Evolutionary conservation across 1,284 basidiomycete species (phyloP).

Genomic region (Tilletiopsis washingtonensis): DNA sequence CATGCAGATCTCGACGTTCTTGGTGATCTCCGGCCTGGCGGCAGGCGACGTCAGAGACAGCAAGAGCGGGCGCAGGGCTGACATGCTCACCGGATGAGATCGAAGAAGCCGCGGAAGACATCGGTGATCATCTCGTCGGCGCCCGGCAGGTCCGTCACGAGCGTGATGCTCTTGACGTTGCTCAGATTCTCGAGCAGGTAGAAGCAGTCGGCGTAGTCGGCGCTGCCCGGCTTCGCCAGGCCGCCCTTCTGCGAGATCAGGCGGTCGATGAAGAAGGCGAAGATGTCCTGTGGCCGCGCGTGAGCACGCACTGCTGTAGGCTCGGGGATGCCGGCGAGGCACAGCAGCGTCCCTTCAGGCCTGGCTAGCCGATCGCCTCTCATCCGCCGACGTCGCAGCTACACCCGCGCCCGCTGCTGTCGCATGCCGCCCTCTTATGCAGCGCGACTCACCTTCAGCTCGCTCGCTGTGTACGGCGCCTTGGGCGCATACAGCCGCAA

Average conservation of each 20-base stretch:
- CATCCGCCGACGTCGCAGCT: no score
- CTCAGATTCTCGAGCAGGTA: slow-evolving; percentile 84
- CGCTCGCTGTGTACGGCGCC: slow-evolving; percentile 80
- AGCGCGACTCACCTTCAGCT: slow-evolving; percentile 56
- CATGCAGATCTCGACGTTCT: slow-evolving; percentile 81
- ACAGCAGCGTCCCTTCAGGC: no score
- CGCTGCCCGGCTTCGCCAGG: slow-evolving; percentile 23
- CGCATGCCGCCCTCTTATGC: background rate
- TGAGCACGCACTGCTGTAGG: background rate
- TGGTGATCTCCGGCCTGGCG: slow-evolving; percentile 50
- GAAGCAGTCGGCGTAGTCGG: slow-evolving; percentile 46
- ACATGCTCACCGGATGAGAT: slow-evolving; percentile 57
- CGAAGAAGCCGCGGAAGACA: slow-evolving; percentile 76
- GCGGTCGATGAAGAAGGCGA: slow-evolving; percentile 56
- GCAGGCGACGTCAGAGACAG: background rate
- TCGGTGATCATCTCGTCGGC: slow-evolving; percentile 76
- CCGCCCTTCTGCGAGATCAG: slow-evolving; percentile 29
- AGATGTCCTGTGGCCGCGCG: slow-evolving; percentile 22
- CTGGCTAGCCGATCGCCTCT: no score
- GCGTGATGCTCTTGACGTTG: slow-evolving; percentile 85
- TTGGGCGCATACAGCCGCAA: slow-evolving; percentile 90
- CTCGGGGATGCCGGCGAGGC: no score
- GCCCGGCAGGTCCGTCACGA: slow-evolving; percentile 80
- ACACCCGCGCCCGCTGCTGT: background rate
- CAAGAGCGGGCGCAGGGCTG: background rate